These are phyloP conservation scores for Brassica nigra DNA, from an alignment of 345 rosid species.

Conservation along the genomic window DNA sequence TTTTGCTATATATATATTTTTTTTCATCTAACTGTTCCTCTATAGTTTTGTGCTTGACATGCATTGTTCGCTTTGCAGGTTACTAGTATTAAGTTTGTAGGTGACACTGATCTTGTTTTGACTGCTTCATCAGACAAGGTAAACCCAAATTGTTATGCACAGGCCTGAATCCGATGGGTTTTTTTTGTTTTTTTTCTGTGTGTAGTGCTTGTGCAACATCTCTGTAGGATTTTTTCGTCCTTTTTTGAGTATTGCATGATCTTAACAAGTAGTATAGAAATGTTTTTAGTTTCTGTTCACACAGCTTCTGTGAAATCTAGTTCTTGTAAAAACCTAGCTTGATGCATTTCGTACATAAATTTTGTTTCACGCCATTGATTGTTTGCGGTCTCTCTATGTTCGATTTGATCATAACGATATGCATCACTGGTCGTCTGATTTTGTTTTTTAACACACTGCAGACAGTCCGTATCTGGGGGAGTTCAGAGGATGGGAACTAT, in stretches of 20 bases:
- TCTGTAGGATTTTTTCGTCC: not conserved
- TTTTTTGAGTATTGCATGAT: constrained; percentile 7
- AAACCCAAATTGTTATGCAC: constrained; percentile 14
- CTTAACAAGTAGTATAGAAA: not conserved
- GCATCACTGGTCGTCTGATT: not conserved
- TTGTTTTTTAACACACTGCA: constrained; percentile 41
- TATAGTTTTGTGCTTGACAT: constrained; percentile 59
- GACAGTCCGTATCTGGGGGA: constrained; percentile 98
- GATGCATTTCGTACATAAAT: constrained; percentile 5
- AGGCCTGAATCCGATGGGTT: not conserved
- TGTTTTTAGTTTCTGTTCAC: not conserved
- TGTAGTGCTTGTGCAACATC: not conserved
- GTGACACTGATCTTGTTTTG: constrained; percentile 55
- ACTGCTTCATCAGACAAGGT: constrained; percentile 94
- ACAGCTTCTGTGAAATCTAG: not conserved
- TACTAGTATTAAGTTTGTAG: constrained; percentile 41
- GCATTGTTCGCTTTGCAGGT: constrained; percentile 44
- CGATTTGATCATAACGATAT: not conserved
- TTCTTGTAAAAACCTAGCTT: not conserved
- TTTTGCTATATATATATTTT: no score
- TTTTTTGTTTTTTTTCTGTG: not conserved
- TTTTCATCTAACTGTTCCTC: constrained; percentile 49
- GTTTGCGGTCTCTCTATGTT: constrained; percentile 6
- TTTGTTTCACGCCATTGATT: not conserved
- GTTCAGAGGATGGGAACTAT: constrained; percentile 82